Conservation (phyloP, 495 filamentous ascomycete genomes). For the Aspergillus diversus region DNA sequence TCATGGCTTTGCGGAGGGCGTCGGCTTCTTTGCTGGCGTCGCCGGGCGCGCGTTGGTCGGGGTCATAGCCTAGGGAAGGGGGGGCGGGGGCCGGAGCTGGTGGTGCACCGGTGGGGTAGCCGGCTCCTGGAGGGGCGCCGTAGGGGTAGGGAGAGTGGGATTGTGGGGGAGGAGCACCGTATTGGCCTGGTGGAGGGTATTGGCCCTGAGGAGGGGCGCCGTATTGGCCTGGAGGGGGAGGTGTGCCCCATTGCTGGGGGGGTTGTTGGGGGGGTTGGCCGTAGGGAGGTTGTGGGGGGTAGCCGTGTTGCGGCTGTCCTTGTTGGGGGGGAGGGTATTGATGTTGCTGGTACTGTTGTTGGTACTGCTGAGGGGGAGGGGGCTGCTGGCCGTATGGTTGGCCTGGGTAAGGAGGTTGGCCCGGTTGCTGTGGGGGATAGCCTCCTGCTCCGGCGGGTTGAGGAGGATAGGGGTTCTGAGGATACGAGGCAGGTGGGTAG, state of each 20-base stretch:
- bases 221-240: conserved; percentile 14
- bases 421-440: conserved; percentile 6
- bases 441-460: not conserved
- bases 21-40: conserved; percentile 64
- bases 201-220: conserved; percentile 4
- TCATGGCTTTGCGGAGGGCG: conserved; percentile 72
- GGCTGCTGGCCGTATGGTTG: conserved; percentile 4
- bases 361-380: conserved; percentile 12
- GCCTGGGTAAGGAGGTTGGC: not conserved
- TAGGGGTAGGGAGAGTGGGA: conserved; percentile 10
- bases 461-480: not conserved
- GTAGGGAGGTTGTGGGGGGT: conserved; percentile 11
- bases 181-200: conserved; percentile 12
- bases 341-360: conserved; percentile 12
- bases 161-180: conserved; percentile 8
- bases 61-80: conserved; percentile 61
- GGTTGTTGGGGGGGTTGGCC: conserved; percentile 12
- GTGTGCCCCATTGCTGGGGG: conserved; percentile 14
- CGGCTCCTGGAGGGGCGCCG: conserved; percentile 6
- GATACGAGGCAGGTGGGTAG: conserved; percentile 16
- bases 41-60: conserved; percentile 58
- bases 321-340: conserved; percentile 8
- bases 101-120: conserved; percentile 3
- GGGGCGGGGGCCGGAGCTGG: conserved; percentile 19
- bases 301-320: conserved; percentile 11